Base-by-base conservation (phyloP, 345 rosid genomes). In the Aegle marmelos region DNA sequence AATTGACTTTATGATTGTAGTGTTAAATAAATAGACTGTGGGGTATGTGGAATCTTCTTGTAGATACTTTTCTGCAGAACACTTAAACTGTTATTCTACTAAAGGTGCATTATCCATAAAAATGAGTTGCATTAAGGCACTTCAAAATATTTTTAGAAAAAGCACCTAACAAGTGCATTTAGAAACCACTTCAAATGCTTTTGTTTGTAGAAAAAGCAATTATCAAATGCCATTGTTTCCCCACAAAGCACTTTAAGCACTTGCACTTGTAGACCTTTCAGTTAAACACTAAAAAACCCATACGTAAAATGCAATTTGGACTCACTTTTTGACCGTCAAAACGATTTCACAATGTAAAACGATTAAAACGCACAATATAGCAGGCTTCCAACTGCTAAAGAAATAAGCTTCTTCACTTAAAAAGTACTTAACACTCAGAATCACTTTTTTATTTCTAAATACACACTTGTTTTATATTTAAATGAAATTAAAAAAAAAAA, bases 381-480 rank as follows among this genome's bases (percentile, higher is more conserved):
- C 30, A 62, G 2, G 64, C 64, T 25, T 60, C 30, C 33, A 27
- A 34, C 17, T 14, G 37, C 36, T 34, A 28, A 14, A 17, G 34
- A 62, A 30, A 17, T 19, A 7, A 53, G 0, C 22, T 53, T 53
- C 57, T 53, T 53, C 5, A 16, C 22, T 53, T 53, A 17, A 6
- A 19, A 34, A 63, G 2, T n/a, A 28, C 24, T 31, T 5, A 0
- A 45, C 22, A 34, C 16, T 57, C 70, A 71, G 59, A 34, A 64
- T 64, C 53, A 77, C 70, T 33, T 56, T 33, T 56, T 62, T 33
- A 71, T 30, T 39, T 37, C 72, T 58, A 33, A 65, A 61, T 39
- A 30, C 68, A 31, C 68, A 28, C 24, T 45, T 45, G 50, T 45
- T 45, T 45, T 45, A 45, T 13, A 45, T 45, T 45, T 45, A 45